Conservation (phyloP, 345 rosid genomes). For the Geranium brycei region DNA sequence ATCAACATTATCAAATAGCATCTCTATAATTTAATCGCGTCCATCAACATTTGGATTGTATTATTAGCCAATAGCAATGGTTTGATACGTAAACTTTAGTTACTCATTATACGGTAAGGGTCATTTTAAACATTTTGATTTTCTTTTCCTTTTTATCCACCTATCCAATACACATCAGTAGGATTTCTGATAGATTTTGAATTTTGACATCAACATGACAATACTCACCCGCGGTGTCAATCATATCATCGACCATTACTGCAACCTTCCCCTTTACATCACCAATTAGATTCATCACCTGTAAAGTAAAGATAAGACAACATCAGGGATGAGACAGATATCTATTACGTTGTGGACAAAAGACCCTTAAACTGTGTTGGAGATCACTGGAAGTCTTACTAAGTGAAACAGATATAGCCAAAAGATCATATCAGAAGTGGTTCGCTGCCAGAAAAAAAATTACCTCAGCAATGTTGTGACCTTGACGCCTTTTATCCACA, state of each 20-base stretch:
- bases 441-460: not conserved
- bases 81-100: not conserved
- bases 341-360: too few species aligned
- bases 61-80: too few species aligned
- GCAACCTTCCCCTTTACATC: constrained; percentile 96
- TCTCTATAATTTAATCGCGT: too few species aligned
- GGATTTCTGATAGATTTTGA: too few species aligned
- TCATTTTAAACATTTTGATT: too few species aligned
- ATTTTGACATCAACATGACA: not conserved
- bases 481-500: constrained; percentile 95
- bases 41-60: too few species aligned
- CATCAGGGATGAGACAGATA: not conserved
- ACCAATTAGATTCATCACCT: constrained; percentile 97
- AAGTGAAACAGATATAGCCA: too few species aligned
- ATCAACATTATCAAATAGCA: too few species aligned
- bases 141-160: too few species aligned
- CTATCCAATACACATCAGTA: not conserved
- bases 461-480: constrained; percentile 96
- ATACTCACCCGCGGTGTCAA: constrained; percentile 82
- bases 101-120: not conserved
- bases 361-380: too few species aligned
- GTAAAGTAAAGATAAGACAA: constrained; percentile 11
- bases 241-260: constrained; percentile 97
- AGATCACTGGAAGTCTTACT: too few species aligned
- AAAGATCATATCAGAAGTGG: not conserved